phyloP scores from a whole-genome alignment of 2,329 filamentous ascomycete species.

The Tolypocladium amazonense region DNA sequence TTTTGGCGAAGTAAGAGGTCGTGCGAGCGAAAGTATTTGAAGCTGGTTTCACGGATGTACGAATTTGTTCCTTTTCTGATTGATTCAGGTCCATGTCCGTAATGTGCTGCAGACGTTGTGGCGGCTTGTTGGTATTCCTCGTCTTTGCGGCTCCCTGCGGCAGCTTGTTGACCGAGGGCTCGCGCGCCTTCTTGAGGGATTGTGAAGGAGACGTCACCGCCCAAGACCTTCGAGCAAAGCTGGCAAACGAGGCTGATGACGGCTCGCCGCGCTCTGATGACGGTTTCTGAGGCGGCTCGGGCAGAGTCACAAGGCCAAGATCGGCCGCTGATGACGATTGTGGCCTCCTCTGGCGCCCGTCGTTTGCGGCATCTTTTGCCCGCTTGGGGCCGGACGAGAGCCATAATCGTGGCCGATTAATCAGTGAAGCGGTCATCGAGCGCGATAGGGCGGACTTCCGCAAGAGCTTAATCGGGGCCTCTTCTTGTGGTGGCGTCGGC shows the following conservation, averaged over 20 bases:
- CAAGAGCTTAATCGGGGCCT: neutral
- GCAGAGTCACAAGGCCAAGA: slow-evolving; percentile 7
- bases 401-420: slow-evolving; percentile 42
- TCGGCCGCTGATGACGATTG: slow-evolving; percentile 14
- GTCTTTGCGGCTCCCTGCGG: slow-evolving; percentile 13
- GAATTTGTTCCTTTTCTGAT: slow-evolving; percentile 10
- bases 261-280: neutral
- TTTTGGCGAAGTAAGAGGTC: slow-evolving; percentile 38
- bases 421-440: slow-evolving; percentile 33
- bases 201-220: slow-evolving; percentile 37
- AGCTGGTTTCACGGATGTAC: slow-evolving; percentile 24
- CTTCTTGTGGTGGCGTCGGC: neutral
- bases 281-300: neutral
- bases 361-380: slow-evolving; percentile 13
- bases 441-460: slow-evolving; percentile 11
- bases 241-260: slow-evolving; percentile 36
- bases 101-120: slow-evolving; percentile 17
- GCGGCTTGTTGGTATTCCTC: slow-evolving; percentile 11
- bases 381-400: slow-evolving; percentile 33
- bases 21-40: slow-evolving; percentile 31
- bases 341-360: slow-evolving; percentile 12
- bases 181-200: slow-evolving; percentile 27
- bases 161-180: slow-evolving; percentile 10
- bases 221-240: slow-evolving; percentile 42
- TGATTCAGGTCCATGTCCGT: slow-evolving; percentile 11